phyloP scores from a whole-genome alignment of 2,329 filamentous ascomycete genomes.

The Scleromitrula shiraiana region DNA sequence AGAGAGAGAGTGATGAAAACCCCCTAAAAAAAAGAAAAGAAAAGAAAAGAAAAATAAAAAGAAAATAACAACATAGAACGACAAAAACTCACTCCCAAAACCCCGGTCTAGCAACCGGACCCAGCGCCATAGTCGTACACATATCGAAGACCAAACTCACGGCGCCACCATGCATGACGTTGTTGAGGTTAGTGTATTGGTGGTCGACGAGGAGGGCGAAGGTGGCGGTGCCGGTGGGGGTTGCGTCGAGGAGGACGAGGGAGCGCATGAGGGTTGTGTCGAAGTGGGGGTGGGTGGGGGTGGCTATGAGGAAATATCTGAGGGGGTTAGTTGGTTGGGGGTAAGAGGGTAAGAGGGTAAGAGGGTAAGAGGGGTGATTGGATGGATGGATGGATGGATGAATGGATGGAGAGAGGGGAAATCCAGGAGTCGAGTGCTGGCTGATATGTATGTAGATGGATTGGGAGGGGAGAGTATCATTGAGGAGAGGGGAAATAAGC shows the following conservation, averaged over 20 bases:
- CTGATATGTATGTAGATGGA: too few relatives aligned
- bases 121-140: conserved; percentile 41
- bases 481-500: too few relatives aligned
- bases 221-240: conserved; percentile 29
- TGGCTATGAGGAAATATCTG: conserved; percentile 23
- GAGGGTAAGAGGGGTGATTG: too few relatives aligned
- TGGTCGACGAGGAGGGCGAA: conserved; percentile 38
- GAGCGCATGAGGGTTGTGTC: conserved; percentile 22
- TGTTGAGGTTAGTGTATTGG: conserved; percentile 38
- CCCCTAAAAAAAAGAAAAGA: conserved; percentile 1
- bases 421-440: too few relatives aligned
- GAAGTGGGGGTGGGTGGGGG: conserved; percentile 14
- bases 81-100: conserved; percentile 40
- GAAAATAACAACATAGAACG: too few relatives aligned
- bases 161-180: conserved; percentile 45
- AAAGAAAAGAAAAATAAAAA: too few relatives aligned
- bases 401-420: too few relatives aligned
- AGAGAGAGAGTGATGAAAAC: background rate
- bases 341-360: too few relatives aligned
- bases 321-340: too few relatives aligned
- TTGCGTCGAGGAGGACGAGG: conserved; percentile 27
- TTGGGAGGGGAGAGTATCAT: too few relatives aligned
- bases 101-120: conserved; percentile 38
- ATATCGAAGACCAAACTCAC: conserved; percentile 48
- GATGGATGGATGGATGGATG: too few relatives aligned